Evolutionary conservation across 2,329 filamentous ascomycete genomes (phyloP), one percentile per base, ranked within the genome.

Genomic region (Cladobotryum mycophilum): DNA sequence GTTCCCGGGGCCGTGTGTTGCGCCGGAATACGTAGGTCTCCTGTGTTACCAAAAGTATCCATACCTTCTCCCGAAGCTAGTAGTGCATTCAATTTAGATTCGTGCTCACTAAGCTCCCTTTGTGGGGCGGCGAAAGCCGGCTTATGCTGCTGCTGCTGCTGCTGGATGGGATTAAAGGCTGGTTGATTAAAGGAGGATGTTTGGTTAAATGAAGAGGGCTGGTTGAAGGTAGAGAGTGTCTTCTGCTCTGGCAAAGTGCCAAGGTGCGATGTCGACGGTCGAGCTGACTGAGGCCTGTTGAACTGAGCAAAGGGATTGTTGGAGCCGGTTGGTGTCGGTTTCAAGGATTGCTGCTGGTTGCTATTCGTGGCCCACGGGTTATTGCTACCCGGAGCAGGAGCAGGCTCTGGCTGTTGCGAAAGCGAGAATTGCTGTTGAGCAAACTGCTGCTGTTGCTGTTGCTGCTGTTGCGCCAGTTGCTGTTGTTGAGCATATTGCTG

Each of bases 11-110:
- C 90, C 0, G 93, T 99, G 68, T 99, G 93, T 66, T 99, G 93
- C 2, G 93, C 85, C 1, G 93, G 93, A 56, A 99, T 95, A 68
- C 93, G 90, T 43, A 96, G 78, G 57, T 97, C 89, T 58, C 93
- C 93, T n/a, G 89, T 89, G 67, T 99, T 99, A 57, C 93, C 93
- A 66, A 95, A 99, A 0, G 93, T 99, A 65, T 99, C 93, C 75
- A 95, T 88, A 20, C 93, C 93, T 51, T 99, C 93, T 57, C 93
- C 91, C 20, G 80, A 83, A 3, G 90, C 81, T 41, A 99, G 81
- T 34, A 99, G 81, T 1, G 87, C 81, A 65, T 97, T 97, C 58
- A 99, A 85, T 63, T 82, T 86, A 18, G 86, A 83, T 64, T 84
- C 79, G 67, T 84, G 83, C 64, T 82, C 80, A 60, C 69, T 81